Evolutionary conservation across 495 filamentous ascomycete genomes (phyloP).

Genomic region (Tuber umbilicatum): DNA sequence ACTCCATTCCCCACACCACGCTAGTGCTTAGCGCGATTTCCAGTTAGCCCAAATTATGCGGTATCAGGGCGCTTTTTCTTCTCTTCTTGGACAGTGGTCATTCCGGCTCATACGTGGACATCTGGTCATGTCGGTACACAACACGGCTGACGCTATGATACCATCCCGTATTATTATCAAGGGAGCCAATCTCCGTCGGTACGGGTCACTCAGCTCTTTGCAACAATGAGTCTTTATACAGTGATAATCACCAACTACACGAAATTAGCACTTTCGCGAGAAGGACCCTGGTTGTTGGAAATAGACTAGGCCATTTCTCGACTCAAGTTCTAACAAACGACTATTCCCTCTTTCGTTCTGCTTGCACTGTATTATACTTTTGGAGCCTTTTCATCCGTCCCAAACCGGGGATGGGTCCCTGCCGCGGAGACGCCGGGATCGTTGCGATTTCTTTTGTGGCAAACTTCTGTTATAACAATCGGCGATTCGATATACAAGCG

Average conservation of each 20-base stretch:
- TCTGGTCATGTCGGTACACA: background rate
- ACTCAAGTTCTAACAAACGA: background rate
- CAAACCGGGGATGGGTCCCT: background rate
- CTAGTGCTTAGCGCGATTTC: no score
- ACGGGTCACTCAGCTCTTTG: background rate
- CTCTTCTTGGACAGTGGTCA: background rate
- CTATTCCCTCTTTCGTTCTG: background rate
- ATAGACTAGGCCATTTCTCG: background rate
- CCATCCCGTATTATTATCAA: background rate
- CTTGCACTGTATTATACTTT: background rate
- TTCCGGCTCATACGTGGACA: background rate
- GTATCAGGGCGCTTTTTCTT: background rate
- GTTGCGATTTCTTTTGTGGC: background rate
- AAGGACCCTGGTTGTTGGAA: background rate
- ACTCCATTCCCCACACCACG: no score
- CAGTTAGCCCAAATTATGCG: no score
- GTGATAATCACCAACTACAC: background rate
- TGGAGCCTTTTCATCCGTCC: background rate
- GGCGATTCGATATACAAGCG: background rate
- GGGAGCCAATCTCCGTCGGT: background rate
- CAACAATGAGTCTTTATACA: background rate
- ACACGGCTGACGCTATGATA: background rate
- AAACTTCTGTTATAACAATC: background rate
- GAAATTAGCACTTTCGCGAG: background rate
- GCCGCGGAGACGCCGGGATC: background rate